Base-by-base conservation (phyloP, 2,329 filamentous ascomycete species). In the Neonectria neomacrospora region DNA sequence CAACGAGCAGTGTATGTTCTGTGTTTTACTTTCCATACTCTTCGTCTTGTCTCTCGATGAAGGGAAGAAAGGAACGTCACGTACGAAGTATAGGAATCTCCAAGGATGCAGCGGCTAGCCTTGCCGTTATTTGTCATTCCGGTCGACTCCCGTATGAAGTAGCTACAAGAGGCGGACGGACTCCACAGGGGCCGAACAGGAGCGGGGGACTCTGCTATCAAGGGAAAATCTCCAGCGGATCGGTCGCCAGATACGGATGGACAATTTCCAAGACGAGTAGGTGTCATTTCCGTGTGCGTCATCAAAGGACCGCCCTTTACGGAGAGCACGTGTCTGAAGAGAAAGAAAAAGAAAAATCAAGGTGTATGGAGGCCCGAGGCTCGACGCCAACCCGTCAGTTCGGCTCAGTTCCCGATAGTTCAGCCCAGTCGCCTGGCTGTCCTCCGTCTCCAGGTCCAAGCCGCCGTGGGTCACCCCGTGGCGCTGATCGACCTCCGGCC, bases 61-160 rank as follows among this genome's bases (percentile, higher is more conserved):
- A 30, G 28, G 34, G 16, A 14, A 37, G 34, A 37, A 37, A 6
- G 34, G 34, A 37, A n/a, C 2, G n/a, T n/a, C 34, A 16, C 34
- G 34, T 37, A 16, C 23, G 23, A 3, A 26, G 3, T 26, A 6
- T 12, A 37, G 34, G 6, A 37, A n/a, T 3, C 6, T n/a, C 16
- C 34, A 37, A 37, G 37, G 37, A 41, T 41, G n/a, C n/a, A 41
- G 16, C n/a, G 39, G 56, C 28, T 59, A 28, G 28, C 32, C 56
- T 47, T 45, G 52, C 58, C 58, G 37, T 41, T 54, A 37, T 50
- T 44, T 42, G 18, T 22, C 34, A 42, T 41, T 37, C 14, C 14
- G 14, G 14, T 34, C n/a, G 23, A 26, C 20, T 42, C 7, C n/a
- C 44, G 20, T n/a, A n/a, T n/a, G n/a, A n/a, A n/a, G n/a, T 34